Evolutionary conservation across 352 stramenopile genomes (phyloP).

Genomic region (Elongisporangium anandrum): DNA sequence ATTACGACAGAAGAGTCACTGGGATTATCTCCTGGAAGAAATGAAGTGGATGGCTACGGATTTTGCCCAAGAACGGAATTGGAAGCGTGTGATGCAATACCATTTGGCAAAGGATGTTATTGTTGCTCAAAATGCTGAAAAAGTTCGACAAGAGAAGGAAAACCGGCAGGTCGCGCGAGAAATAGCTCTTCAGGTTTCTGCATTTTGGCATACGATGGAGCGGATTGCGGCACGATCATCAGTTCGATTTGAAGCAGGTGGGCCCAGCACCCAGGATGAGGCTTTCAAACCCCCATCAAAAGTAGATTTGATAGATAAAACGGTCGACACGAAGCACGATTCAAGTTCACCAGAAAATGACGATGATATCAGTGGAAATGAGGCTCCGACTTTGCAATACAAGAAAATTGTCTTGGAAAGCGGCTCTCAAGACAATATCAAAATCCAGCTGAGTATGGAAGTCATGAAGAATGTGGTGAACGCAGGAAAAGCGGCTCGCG

Average conservation of each 20-base stretch:
- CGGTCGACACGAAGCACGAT: background rate
- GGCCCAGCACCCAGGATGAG: background rate
- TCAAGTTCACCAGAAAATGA: background rate
- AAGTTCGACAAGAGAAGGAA: slow-evolving; percentile 57
- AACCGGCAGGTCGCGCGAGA: slow-evolving; percentile 59
- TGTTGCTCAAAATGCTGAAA: slow-evolving; percentile 63
- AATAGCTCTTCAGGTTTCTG: slow-evolving; percentile 64
- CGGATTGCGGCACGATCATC: slow-evolving; percentile 74
- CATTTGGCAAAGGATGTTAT: slow-evolving; percentile 62
- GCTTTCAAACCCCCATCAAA: background rate
- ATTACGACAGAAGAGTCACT: slow-evolving; percentile 70
- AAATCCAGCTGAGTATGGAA: slow-evolving; percentile 1
- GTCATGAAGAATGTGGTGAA: slow-evolving; percentile 38
- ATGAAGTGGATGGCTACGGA: slow-evolving; percentile 97
- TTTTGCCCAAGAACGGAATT: slow-evolving; percentile 96
- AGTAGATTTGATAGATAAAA: background rate
- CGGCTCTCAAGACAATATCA: slow-evolving; percentile 4
- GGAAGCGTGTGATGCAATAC: slow-evolving; percentile 83
- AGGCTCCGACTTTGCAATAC: slow-evolving; percentile 23
- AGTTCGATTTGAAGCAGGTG: slow-evolving; percentile 48
- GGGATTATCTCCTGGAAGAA: slow-evolving; percentile 94
- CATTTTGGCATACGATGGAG: slow-evolving; percentile 85
- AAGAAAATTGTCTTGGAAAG: slow-evolving; percentile 31
- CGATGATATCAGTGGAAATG: background rate
- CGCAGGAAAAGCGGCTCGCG: slow-evolving; percentile 38